These are phyloP conservation scores for Tolypocladium inflatum DNA, from an alignment of 2,329 filamentous ascomycete genomes.

Conservation along the genomic window DNA sequence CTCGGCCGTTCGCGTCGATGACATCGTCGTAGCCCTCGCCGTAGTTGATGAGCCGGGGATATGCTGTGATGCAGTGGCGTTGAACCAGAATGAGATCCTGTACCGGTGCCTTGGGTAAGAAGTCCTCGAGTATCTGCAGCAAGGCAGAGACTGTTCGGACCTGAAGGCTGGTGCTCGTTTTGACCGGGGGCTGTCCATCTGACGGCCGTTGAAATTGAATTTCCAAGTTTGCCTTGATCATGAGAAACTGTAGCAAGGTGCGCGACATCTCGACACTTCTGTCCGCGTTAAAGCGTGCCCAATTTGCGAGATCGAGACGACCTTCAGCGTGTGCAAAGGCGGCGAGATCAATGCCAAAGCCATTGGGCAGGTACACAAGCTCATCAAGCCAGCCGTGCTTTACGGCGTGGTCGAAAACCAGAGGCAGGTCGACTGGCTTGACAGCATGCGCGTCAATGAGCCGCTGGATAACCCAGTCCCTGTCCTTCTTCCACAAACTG, in stretches of 20 bases:
- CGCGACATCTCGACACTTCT: constrained; percentile 58
- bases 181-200: constrained; percentile 45
- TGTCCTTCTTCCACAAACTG: constrained; percentile 85
- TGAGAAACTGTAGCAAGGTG: constrained; percentile 69
- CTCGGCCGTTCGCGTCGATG: constrained; percentile 74
- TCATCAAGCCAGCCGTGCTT: constrained; percentile 79
- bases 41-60: constrained; percentile 92
- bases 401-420: constrained; percentile 54
- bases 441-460: constrained; percentile 75
- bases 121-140: constrained; percentile 69
- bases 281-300: constrained; percentile 64
- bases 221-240: constrained; percentile 78
- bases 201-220: constrained; percentile 60
- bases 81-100: constrained; percentile 72
- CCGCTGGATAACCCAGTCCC: constrained; percentile 72
- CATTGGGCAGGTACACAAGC: constrained; percentile 67
- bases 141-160: constrained; percentile 79
- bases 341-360: constrained; percentile 79
- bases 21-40: constrained; percentile 87
- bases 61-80: constrained; percentile 80
- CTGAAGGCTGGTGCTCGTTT: constrained; percentile 64
- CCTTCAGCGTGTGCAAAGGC: constrained; percentile 75
- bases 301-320: constrained; percentile 70
- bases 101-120: constrained; percentile 46
- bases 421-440: constrained; percentile 43